Conservation (phyloP, 495 filamentous ascomycete genomes). For the Aspergillus homomorphus region DNA sequence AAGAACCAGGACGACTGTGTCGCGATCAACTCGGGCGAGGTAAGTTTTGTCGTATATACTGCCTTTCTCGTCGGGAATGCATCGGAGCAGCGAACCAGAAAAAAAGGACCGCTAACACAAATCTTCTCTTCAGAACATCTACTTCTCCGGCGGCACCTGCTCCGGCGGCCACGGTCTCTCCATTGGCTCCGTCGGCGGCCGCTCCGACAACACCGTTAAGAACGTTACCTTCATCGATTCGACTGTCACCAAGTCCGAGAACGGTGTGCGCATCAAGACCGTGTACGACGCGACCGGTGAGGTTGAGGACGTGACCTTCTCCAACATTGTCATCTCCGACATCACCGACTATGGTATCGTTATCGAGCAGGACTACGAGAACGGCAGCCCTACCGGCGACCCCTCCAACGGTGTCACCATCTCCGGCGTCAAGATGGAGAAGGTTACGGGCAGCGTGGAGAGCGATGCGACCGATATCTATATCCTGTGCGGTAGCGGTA, state of each 20-base stretch:
- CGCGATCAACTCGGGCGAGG: constrained; percentile 58
- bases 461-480: constrained; percentile 43
- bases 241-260: constrained; percentile 48
- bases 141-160: constrained; percentile 50
- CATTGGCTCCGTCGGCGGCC: constrained; percentile 66
- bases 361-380: constrained; percentile 68
- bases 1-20: constrained; percentile 68
- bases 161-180: constrained; percentile 62
- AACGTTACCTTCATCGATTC: constrained; percentile 54
- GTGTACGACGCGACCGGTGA: constrained; percentile 53
- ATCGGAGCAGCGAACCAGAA: too few relatives aligned
- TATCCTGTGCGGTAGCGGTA: constrained; percentile 50
- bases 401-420: constrained; percentile 62
- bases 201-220: constrained; percentile 55
- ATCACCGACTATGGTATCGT: constrained; percentile 60
- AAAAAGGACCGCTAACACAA: background rate
- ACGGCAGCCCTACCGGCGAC: constrained; percentile 55
- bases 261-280: constrained; percentile 60
- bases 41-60: constrained; percentile 1
- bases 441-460: constrained; percentile 47
- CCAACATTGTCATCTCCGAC: constrained; percentile 54
- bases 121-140: constrained; percentile 43
- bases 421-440: constrained; percentile 48
- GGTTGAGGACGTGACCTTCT: constrained; percentile 58
- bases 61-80: too few relatives aligned